These are phyloP conservation scores for Chenopodium quinoa DNA, from an alignment of 148 eudicot species.

Conservation along the genomic window DNA sequence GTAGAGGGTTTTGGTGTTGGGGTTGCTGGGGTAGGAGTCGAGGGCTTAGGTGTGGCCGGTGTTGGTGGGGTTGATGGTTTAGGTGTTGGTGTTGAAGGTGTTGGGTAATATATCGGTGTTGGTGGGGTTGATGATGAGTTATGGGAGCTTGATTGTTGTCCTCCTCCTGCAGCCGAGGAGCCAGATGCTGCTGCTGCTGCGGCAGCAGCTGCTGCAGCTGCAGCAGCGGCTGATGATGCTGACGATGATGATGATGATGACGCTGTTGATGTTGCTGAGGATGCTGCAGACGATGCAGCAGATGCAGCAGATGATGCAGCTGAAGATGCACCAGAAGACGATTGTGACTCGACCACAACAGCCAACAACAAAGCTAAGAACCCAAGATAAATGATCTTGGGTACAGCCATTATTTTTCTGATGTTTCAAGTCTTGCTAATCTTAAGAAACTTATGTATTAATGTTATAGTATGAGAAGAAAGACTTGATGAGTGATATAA, in stretches of 20 bases:
- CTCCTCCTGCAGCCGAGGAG: background rate
- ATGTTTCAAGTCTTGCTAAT: too few relatives aligned
- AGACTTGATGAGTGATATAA: background rate
- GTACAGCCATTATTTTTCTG: slow-evolving; percentile 26
- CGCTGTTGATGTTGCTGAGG: background rate
- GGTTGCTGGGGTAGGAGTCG: too few relatives aligned
- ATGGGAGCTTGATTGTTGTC: too few relatives aligned
- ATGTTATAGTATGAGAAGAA: background rate
- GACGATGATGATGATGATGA: too few relatives aligned
- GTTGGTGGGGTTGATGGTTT: too few relatives aligned
- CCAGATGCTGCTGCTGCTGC: too few relatives aligned
- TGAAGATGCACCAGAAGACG: slow-evolving; percentile 32
- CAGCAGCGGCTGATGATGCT: too few relatives aligned
- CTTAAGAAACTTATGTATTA: background rate
- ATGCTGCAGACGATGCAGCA: background rate
- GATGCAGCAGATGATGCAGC: background rate
- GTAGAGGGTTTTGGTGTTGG: background rate
- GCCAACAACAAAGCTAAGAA: slow-evolving; percentile 26
- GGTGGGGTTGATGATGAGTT: too few relatives aligned
- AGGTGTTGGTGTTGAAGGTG: background rate
- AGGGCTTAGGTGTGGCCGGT: too few relatives aligned
- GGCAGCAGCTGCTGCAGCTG: too few relatives aligned
- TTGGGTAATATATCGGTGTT: too few relatives aligned
- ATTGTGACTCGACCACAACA: slow-evolving; percentile 25
- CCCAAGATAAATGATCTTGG: slow-evolving; percentile 30